Base-by-base conservation (phyloP, 2,329 filamentous ascomycete species). In the Alternaria gaisen region DNA sequence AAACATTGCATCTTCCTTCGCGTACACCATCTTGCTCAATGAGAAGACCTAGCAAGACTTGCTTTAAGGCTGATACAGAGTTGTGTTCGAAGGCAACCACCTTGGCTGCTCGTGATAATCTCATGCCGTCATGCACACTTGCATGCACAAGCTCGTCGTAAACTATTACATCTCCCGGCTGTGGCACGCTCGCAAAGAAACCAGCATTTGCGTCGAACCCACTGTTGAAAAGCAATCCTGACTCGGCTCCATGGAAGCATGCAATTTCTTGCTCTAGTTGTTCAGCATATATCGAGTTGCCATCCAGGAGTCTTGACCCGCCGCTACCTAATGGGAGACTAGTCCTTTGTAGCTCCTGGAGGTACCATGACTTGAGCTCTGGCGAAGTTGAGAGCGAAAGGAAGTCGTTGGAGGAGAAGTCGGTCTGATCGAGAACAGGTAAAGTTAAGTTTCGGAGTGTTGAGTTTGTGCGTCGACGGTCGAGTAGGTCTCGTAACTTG, bases 61-160 rank as follows among this genome's bases (percentile, higher is more conserved):
- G 54, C 20, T 67, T 58, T 34, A 83, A 63, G 24, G 71, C 73
- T 0, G 59, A 50, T 0, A 87, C 79, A 5, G 78, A 80, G 61
- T 88, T 90, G 68, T 92, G 90, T 12, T 72, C 67, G 63, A 92
- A 92, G 0, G 83, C 58, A 0, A 86, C 50, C 14, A 66, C 80
- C 36, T 69, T 76, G 0, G 69, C 77, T 0, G 87, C 88, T 2
- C 89, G 83, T 7, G 87, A 88, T 20, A 89, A 69, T 18, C 84
- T 83, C 89, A 94, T 92, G 0, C 69, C 92, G 73, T 94, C 91
- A 60, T 93, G 91, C 1, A 89, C 87, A 67, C 90, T 93, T 0
- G 92, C 92, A 70, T 95, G 92, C 14, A 94, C 88, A 32, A 90
- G 81, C 72, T 90, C 90, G 70, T 0, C 92, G 68, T 94, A 90